Evolutionary conservation across 2,329 filamentous ascomycete genomes (phyloP).

Genomic region (Ophiostoma novo-ulmi): DNA sequence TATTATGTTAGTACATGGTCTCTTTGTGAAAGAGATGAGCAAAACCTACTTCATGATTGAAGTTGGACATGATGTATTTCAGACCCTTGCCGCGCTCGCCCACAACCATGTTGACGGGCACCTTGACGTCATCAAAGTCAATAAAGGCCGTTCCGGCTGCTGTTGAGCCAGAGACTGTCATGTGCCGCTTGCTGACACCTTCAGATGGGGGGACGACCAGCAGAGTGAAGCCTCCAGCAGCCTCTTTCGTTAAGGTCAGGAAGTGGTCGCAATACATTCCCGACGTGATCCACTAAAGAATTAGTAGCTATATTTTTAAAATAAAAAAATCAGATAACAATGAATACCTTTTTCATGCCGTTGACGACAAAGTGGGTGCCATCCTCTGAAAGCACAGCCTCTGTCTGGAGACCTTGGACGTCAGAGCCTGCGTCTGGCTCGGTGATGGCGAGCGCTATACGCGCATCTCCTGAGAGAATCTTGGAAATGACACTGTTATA

Average conservation of each 20-base stretch:
- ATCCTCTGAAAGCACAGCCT: neutral
- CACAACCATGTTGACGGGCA: slow-evolving; percentile 12
- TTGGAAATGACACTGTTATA: neutral
- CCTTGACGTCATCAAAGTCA: slow-evolving; percentile 12
- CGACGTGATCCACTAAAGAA: neutral
- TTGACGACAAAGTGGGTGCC: slow-evolving; percentile 1
- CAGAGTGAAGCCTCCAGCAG: neutral
- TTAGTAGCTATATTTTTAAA: neutral
- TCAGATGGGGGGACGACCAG: neutral
- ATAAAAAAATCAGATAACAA: neutral
- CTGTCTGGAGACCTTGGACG: neutral
- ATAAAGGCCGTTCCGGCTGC: slow-evolving; percentile 3
- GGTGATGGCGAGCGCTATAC: neutral
- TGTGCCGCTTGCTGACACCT: neutral
- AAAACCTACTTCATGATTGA: neutral
- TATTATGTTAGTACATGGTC: neutral
- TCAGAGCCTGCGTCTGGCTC: slow-evolving; percentile 1
- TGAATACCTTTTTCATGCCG: neutral
- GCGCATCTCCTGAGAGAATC: neutral
- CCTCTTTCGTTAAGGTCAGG: neutral
- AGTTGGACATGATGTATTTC: slow-evolving; percentile 5
- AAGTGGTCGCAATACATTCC: slow-evolving; percentile 5
- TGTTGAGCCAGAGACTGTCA: slow-evolving; percentile 4
- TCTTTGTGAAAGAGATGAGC: neutral
- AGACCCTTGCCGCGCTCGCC: slow-evolving; percentile 10